Conservation (phyloP, 2,329 filamentous ascomycete genomes). For the Beauveria rudraprayagi region DNA sequence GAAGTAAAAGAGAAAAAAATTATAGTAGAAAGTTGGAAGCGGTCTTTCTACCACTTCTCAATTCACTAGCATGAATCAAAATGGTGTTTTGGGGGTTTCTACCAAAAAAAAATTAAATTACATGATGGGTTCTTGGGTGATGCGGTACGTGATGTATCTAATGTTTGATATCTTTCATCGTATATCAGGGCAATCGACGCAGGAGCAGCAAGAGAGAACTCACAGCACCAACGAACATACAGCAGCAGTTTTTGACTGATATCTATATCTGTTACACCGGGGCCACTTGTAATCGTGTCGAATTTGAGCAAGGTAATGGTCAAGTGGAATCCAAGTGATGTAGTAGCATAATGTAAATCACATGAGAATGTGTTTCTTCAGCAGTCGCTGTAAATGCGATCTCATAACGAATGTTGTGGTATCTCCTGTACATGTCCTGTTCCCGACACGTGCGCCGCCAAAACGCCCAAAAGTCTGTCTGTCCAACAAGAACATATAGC, state of each 20-base stretch:
- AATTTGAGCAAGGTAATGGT: too few relatives aligned
- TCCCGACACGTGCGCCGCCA: not conserved
- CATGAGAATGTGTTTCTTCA: not conserved
- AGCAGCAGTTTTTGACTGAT: too few relatives aligned
- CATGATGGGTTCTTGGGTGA: slow-evolving; percentile 7
- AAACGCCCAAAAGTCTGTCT: not conserved
- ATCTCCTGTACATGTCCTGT: not conserved
- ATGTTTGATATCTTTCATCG: too few relatives aligned
- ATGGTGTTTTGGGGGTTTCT: slow-evolving; percentile 34
- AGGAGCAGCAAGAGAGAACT: too few relatives aligned
- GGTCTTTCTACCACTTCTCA: slow-evolving; percentile 16
- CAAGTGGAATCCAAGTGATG: too few relatives aligned
- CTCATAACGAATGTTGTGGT: slow-evolving; percentile 11
- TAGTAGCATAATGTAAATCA: not conserved
- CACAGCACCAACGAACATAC: too few relatives aligned
- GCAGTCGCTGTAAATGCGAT: not conserved
- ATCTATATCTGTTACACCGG: too few relatives aligned
- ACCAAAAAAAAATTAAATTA: slow-evolving; percentile 20
- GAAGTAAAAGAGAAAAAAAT: slow-evolving; percentile 3
- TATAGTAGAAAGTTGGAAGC: slow-evolving; percentile 3
- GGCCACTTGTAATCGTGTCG: too few relatives aligned
- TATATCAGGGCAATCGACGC: too few relatives aligned
- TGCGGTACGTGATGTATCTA: not conserved
- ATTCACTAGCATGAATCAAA: slow-evolving; percentile 35
- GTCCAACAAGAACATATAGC: not conserved